Percentiles rank a stretch among this genome's conserved stretches.
phyloP scores from a whole-genome alignment of 371 early-diverging fungal genomes.

The Mortierella sp. region DNA sequence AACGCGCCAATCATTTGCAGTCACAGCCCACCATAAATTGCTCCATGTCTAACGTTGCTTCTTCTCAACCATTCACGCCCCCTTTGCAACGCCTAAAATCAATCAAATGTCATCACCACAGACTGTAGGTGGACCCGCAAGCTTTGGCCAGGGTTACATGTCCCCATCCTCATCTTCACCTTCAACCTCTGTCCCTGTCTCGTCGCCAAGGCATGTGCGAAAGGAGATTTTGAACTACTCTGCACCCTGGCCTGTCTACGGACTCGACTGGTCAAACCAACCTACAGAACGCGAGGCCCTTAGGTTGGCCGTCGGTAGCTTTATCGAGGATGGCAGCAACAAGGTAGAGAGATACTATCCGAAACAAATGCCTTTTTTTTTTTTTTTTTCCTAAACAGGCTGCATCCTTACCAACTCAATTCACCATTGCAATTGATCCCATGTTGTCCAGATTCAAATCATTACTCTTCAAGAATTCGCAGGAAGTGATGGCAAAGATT shows the following conservation, averaged over 20 bases:
- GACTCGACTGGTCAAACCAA: constrained; percentile 87
- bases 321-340: constrained; percentile 85
- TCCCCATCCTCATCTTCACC: constrained; percentile 33
- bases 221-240: constrained; percentile 88
- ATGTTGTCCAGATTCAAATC: constrained; percentile 70
- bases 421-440: neutral
- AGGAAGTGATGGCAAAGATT: constrained; percentile 51
- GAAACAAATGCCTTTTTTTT: neutral
- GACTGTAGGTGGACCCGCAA: constrained; percentile 13
- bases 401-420: neutral
- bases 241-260: constrained; percentile 89
- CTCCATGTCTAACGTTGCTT: neutral
- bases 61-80: neutral
- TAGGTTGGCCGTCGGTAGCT: constrained; percentile 87
- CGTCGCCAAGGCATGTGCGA: constrained; percentile 45
- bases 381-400: neutral
- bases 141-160: constrained; percentile 51
- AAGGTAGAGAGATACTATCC: constrained; percentile 64
- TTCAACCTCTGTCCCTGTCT: constrained; percentile 9
- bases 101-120: constrained; percentile 38
- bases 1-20: neutral
- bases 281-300: constrained; percentile 75
- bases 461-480: constrained; percentile 69
- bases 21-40: neutral
- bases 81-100: neutral